These are phyloP conservation scores for Colletotrichum costaricense DNA, from an alignment of 2,329 filamentous ascomycete genomes.

Conservation along the genomic window DNA sequence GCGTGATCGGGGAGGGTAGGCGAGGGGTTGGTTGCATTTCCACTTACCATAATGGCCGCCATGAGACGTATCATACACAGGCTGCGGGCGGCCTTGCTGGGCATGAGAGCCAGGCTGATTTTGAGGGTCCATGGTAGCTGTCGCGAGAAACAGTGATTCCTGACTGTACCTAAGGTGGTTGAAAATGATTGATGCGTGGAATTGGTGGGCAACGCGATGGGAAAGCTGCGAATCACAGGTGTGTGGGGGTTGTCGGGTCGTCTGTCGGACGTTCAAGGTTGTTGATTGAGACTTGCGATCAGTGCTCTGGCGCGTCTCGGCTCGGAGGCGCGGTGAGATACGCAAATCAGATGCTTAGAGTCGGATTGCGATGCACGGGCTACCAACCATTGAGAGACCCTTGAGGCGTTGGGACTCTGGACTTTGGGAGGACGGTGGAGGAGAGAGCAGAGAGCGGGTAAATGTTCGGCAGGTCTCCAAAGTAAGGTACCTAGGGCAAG, in stretches of 20 bases:
- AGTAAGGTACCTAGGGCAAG: too few relatives aligned
- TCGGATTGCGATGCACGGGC: not conserved
- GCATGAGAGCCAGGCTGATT: constrained; percentile 39
- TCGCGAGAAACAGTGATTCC: not conserved
- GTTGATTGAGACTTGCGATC: not conserved
- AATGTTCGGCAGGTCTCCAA: too few relatives aligned
- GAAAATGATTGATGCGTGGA: not conserved
- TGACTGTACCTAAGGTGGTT: not conserved
- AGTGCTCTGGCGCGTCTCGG: not conserved
- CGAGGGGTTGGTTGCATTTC: constrained; percentile 17
- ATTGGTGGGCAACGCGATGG: not conserved
- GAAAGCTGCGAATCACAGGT: not conserved
- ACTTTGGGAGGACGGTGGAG: not conserved
- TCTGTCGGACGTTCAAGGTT: not conserved
- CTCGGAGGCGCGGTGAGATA: not conserved
- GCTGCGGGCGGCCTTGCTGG: constrained; percentile 69
- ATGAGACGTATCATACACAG: constrained; percentile 78
- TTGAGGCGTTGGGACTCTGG: not conserved
- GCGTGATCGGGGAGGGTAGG: constrained; percentile 16
- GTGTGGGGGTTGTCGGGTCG: not conserved
- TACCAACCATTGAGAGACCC: not conserved
- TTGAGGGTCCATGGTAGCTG: constrained; percentile 50
- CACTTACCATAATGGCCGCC: constrained; percentile 81
- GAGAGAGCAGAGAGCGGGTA: not conserved
- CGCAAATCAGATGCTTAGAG: not conserved